Base-by-base conservation (phyloP, 2,329 filamentous ascomycete species). In the Talaromyces sp. region DNA sequence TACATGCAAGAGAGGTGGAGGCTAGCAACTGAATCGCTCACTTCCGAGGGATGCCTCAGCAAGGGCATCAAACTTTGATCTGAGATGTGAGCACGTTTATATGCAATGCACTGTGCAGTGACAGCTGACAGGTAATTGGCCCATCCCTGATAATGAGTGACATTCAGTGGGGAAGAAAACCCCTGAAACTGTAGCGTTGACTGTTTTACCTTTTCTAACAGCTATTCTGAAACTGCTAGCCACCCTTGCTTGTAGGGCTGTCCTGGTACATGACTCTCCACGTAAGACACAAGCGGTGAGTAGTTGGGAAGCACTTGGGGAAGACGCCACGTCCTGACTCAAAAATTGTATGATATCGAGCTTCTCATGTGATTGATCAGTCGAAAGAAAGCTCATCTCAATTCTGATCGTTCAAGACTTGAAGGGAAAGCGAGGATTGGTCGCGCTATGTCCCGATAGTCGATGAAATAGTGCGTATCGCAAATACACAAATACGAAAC, bases 41-140 rank as follows among this genome's bases (percentile, higher is more conserved):
- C 25, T 31, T 17, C 11, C 27, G 7, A 33, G 27, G 13, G 17
- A 35, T 22, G 52, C 33, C 31, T 19, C 31, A 35, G 56, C 56
- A 59, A 59, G 56, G 56, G 39, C 22, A 45, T 45, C 52, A 45
- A 45, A 45, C 35, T 43, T 22, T 59, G 37, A 59, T 59, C 56
- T 43, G 11, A n/a, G 10, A 35, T 54, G 22, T 13, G n/a, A 3
- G 35, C 56, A 59, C 37, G 37, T 59, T 59, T 43, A 22, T 11
- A 37, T n/a, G 19, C 25, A 41, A 39, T 25, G 47, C 47, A 50
- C 27, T 27, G 31, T 31, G 47, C 47, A 50, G 22, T 27, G 17
- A 6, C 9, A 49, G 6, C 47, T 49, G 47, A 49, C 25, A 59
- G n/a, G 35, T 35, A 35, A 33, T 11, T 15, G 15, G 50, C 50